phyloP scores from a whole-genome alignment of 1,284 basidiomycete genomes.

The Ceratobasidium sp. region DNA sequence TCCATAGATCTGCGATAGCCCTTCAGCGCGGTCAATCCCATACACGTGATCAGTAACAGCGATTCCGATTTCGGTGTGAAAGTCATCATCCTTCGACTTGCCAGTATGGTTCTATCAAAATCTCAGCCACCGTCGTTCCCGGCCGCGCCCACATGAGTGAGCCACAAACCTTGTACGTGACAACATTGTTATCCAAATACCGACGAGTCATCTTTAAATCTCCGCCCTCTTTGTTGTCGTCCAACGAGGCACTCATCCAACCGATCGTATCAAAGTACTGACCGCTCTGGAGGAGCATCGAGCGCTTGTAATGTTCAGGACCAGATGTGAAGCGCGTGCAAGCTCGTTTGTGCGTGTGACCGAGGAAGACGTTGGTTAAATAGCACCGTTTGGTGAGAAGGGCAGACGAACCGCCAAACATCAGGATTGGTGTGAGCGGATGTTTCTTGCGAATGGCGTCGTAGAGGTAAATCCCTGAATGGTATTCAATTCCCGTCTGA shows the following conservation, averaged over 20 bases:
- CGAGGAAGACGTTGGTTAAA: background rate
- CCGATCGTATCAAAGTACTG: slow-evolving; percentile 34
- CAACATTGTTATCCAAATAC: slow-evolving; percentile 18
- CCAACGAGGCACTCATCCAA: slow-evolving; percentile 22
- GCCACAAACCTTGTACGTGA: slow-evolving; percentile 2
- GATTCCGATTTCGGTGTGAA: background rate
- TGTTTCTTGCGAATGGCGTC: slow-evolving; percentile 25
- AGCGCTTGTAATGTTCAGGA: background rate
- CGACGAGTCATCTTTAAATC: slow-evolving; percentile 7
- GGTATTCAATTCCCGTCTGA: background rate
- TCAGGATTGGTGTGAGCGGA: slow-evolving; percentile 15
- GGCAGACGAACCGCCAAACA: slow-evolving; percentile 15
- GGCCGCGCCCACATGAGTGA: background rate
- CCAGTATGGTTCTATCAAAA: slow-evolving; percentile 9
- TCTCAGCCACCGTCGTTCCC: background rate
- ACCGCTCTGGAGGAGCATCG: slow-evolving; percentile 33
- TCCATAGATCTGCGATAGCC: slow-evolving; percentile 10
- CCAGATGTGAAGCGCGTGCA: slow-evolving; percentile 1
- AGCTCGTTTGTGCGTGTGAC: slow-evolving; percentile 14
- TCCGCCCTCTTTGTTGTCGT: background rate
- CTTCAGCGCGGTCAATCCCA: slow-evolving; percentile 4
- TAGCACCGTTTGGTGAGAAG: background rate
- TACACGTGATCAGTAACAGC: background rate
- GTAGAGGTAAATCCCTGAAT: slow-evolving; percentile 9
- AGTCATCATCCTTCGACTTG: background rate